phyloP scores from a whole-genome alignment of 73 alveolate species.

The Stentor roeselii region DNA sequence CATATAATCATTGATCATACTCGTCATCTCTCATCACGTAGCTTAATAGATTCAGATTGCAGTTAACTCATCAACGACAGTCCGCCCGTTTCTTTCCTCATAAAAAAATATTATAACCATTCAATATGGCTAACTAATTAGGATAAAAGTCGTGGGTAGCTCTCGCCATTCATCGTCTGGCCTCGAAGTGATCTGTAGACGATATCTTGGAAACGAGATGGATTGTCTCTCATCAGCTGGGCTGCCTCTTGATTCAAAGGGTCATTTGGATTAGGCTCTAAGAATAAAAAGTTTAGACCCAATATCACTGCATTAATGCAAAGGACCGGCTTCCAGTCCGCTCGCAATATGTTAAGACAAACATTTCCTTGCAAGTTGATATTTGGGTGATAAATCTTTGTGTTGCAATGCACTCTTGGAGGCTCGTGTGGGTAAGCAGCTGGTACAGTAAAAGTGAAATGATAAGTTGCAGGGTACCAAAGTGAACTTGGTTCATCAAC shows the following conservation, averaged over 20 bases:
- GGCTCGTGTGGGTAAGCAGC: slow-evolving; percentile 88
- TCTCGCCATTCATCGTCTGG: slow-evolving; percentile 51
- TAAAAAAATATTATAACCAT: neutral
- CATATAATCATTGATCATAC: slow-evolving; percentile 3
- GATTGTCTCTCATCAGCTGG: slow-evolving; percentile 67
- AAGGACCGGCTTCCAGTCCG: slow-evolving; percentile 95
- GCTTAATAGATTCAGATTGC: neutral
- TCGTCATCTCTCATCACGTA: slow-evolving; percentile 3
- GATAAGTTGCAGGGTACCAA: slow-evolving; percentile 89
- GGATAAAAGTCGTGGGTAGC: slow-evolving; percentile 56
- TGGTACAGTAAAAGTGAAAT: slow-evolving; percentile 76
- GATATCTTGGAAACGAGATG: slow-evolving; percentile 51
- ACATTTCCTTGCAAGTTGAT: slow-evolving; percentile 92
- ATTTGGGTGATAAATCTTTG: slow-evolving; percentile 94
- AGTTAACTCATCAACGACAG: slow-evolving; percentile 1
- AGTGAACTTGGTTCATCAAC: slow-evolving; percentile 55
- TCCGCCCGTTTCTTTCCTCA: slow-evolving; percentile 16
- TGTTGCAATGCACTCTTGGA: slow-evolving; percentile 92
- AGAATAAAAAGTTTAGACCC: slow-evolving; percentile 80
- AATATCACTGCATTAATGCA: slow-evolving; percentile 69
- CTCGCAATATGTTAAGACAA: slow-evolving; percentile 90
- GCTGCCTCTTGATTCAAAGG: slow-evolving; percentile 95
- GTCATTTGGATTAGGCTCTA: slow-evolving; percentile 94
- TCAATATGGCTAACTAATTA: neutral
- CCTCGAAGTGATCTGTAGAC: slow-evolving; percentile 73